phyloP scores from a whole-genome alignment of 371 early-diverging fungal genomes.

The Mortierella sp. region DNA sequence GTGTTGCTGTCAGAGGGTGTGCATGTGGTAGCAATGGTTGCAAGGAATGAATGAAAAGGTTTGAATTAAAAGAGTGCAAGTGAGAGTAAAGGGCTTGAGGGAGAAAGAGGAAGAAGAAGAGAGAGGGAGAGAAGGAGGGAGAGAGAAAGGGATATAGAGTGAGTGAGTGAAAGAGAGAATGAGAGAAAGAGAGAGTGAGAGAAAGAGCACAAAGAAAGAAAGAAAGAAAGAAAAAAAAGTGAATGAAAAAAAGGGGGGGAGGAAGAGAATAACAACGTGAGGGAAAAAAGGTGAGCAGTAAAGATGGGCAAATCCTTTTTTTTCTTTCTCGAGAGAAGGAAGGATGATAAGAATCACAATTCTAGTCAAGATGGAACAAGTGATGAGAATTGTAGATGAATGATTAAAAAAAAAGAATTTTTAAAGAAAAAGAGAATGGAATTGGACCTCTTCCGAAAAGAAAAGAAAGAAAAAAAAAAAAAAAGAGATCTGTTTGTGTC shows the following conservation, averaged over 20 bases:
- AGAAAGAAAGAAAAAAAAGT: background rate
- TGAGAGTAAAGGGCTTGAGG: background rate
- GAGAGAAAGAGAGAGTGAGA: background rate
- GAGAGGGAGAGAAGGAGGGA: background rate
- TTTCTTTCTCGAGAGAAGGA: background rate
- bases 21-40: background rate
- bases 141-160: slow-evolving; percentile 5
- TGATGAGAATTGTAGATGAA: too few relatives aligned
- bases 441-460: too few relatives aligned
- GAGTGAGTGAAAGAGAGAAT: slow-evolving; percentile 1
- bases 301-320: background rate
- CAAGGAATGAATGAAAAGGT: background rate
- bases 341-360: background rate
- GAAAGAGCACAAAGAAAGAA: background rate
- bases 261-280: background rate
- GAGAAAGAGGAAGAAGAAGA: slow-evolving; percentile 3
- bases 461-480: too few relatives aligned
- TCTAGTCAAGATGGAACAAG: too few relatives aligned
- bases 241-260: background rate
- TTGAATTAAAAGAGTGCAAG: background rate
- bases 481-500: too few relatives aligned
- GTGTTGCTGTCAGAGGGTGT: background rate
- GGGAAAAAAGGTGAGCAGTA: background rate
- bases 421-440: too few relatives aligned
- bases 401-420: too few relatives aligned